Evolutionary conservation across 2,329 filamentous ascomycete species (phyloP), one percentile per base, ranked within the genome.

Genomic region (Hymenoscyphus albidus): DNA sequence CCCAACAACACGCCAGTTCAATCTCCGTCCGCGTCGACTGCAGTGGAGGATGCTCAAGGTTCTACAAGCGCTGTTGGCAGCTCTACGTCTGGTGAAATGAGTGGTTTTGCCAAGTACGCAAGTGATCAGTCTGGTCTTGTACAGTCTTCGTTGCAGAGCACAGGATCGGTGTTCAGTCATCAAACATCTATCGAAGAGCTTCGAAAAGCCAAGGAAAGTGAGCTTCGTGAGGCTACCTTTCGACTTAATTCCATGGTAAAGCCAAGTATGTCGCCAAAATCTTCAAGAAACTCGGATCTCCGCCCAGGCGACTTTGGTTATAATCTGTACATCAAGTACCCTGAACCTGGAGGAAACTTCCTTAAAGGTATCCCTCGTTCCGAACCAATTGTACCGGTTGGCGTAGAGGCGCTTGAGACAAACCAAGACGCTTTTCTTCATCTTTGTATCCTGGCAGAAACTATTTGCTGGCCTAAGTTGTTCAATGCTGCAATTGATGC

Each of bases 401-500:
- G 39, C 9, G 27, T 35, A 35, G 59, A 65, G 13, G 55, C 55
- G 32, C 1, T 18, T 10, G 62, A 58, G 9, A 1, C 39, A 22
- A 58, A 65, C 13, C 67, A 68, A 62, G 38, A 61, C 1, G 67
- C 67, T 5, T 55, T 67, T 31, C 60, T 69, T 42, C 22, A 66
- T 32, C 65, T 69, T 9, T 67, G 65, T 54, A 55, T 69, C 31
- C 58, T 69, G 2, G 65, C 67, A 16, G 67, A 69, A 58, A 66
- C 56, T 7, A 61, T 64, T 27, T 66, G 63, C 51, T 69, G 65
- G 67, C 58, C 63, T 2, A 64, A 44, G 16, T 57, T 69, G 5
- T 69, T 62, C 54, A 69, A 69, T 31, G 44, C 56, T 6, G 65
- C 67, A 22, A 62, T 69, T 27, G 60, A 56, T 27, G 51, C 64